These are phyloP conservation scores for Nannochloropsis oceanica DNA, from an alignment of 108 stramenopile genomes.

Conservation along the genomic window DNA sequence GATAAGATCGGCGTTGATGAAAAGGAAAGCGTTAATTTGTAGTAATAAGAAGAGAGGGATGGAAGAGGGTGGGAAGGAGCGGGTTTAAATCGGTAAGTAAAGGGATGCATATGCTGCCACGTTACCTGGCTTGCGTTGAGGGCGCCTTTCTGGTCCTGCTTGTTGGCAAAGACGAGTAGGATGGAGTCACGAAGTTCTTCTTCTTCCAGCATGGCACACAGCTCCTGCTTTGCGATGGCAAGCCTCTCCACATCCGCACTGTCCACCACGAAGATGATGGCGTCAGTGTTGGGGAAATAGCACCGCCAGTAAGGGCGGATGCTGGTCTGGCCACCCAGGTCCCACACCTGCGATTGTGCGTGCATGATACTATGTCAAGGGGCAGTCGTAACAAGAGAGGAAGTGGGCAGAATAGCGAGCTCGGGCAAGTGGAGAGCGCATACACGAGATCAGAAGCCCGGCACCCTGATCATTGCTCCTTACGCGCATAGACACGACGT, in stretches of 20 bases:
- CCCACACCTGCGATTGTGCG: conserved; percentile 78
- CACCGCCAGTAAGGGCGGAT: conserved; percentile 99
- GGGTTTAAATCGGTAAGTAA: background rate
- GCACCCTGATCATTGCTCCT: no score
- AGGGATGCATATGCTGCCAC: background rate
- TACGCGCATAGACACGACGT: background rate
- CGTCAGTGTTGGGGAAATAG: conserved; percentile 99
- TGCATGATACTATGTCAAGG: background rate
- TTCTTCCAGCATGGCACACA: conserved; percentile 94
- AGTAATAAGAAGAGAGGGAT: background rate
- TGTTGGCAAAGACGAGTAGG: conserved; percentile 95
- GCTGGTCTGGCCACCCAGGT: conserved; percentile 94
- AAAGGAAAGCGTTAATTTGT: background rate
- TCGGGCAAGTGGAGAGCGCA: background rate
- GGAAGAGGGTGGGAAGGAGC: background rate
- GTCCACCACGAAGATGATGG: conserved; percentile 98
- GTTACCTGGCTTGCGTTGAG: conserved; percentile 61
- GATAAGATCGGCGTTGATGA: background rate
- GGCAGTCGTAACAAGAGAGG: background rate
- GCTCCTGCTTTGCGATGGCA: conserved; percentile 79
- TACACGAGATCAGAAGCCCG: no score
- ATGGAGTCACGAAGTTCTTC: conserved; percentile 91
- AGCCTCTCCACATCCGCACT: conserved; percentile 88
- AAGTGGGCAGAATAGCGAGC: background rate
- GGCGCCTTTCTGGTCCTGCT: conserved; percentile 98